These are phyloP conservation scores for Symbiodinium natans DNA, from an alignment of 73 alveolate genomes.

Conservation along the genomic window DNA sequence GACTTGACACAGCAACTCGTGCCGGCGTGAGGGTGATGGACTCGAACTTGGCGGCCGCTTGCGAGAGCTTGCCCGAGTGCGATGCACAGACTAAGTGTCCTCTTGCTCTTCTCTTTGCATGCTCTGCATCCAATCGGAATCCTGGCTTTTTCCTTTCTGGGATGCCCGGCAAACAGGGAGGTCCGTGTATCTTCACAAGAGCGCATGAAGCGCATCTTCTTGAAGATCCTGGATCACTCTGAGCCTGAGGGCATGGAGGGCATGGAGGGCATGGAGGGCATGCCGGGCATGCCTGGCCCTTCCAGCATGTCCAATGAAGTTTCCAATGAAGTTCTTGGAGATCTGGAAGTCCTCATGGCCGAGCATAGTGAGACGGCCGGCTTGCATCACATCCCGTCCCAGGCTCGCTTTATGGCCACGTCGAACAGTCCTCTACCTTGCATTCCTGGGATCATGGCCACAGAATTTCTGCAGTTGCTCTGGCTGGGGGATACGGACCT, in stretches of 20 bases:
- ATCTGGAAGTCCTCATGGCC: not conserved
- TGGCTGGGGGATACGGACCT: not conserved
- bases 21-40: not conserved
- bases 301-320: not conserved
- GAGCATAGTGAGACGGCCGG: conserved; percentile 40
- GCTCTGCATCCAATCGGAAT: not conserved
- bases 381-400: not conserved
- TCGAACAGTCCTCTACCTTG: not conserved
- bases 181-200: not conserved
- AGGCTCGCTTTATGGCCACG: not conserved
- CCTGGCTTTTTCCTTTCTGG: conserved; percentile 21
- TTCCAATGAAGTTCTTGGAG: not conserved
- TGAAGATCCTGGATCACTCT: not conserved
- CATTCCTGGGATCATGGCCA: conserved; percentile 49
- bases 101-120: not conserved
- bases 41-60: not conserved
- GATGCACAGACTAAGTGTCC: not conserved
- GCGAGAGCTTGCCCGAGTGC: not conserved
- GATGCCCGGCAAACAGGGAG: conserved; percentile 13
- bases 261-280: too few species aligned
- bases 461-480: conserved; percentile 51
- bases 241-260: too few species aligned
- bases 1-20: not conserved
- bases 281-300: too few species aligned
- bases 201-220: not conserved